Conservation (phyloP, 495 filamentous ascomycete genomes). For the Venustampulla echinocandica region DNA sequence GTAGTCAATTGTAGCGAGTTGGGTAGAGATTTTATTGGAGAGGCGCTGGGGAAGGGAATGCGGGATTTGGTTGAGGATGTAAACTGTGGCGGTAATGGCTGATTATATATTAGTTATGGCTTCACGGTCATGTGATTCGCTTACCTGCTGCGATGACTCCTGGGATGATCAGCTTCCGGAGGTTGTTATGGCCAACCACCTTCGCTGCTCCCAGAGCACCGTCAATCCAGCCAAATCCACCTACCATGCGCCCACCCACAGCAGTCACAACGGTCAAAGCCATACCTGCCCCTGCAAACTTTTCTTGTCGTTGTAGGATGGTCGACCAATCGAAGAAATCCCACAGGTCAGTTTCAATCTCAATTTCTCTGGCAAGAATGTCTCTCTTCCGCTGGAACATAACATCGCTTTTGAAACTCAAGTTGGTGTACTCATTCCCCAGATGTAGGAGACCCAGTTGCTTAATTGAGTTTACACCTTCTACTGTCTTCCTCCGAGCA, state of each 20-base stretch:
- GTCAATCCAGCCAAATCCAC: constrained; percentile 82
- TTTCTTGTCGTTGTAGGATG: constrained; percentile 85
- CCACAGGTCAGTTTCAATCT: constrained; percentile 77
- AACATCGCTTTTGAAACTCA: constrained; percentile 77
- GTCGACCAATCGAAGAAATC: constrained; percentile 87
- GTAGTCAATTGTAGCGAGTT: constrained; percentile 78
- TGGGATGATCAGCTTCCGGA: constrained; percentile 74
- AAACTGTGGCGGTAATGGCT: constrained; percentile 62
- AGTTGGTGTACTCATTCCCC: constrained; percentile 71
- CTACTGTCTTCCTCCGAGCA: constrained; percentile 66
- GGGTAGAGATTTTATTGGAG: constrained; percentile 69
- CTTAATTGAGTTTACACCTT: constrained; percentile 81
- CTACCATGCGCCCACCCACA: constrained; percentile 68
- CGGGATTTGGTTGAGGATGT: constrained; percentile 78
- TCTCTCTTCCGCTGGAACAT: constrained; percentile 87
- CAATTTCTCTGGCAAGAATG: constrained; percentile 69
- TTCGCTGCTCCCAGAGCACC: constrained; percentile 71
- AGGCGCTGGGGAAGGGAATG: constrained; percentile 80
- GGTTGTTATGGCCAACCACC: constrained; percentile 73
- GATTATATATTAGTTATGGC: constrained; percentile 27
- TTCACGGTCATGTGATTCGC: constrained; percentile 34
- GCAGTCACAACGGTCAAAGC: constrained; percentile 88
- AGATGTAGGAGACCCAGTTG: constrained; percentile 81
- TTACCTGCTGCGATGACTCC: constrained; percentile 68
- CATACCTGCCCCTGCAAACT: constrained; percentile 84